A percentile compares a stretch with the other conserved stretches of the same genome.
Evolutionary conservation across 2,329 filamentous ascomycete species (phyloP).

Genomic region (Calonectria hongkongensis): DNA sequence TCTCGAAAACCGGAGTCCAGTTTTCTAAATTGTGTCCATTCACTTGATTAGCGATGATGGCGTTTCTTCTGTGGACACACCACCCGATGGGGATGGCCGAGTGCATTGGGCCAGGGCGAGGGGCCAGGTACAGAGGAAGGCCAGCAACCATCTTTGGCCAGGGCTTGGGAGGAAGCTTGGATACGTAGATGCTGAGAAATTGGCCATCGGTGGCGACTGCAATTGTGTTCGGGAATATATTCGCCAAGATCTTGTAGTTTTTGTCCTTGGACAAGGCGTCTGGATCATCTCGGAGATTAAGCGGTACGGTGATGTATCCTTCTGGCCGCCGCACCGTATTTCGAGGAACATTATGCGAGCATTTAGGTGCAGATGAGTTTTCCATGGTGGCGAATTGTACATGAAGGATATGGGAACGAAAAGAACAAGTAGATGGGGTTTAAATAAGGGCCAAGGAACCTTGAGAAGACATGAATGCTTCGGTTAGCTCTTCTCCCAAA

Average conservation of each 20-base stretch:
- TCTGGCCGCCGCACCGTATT: too few species aligned
- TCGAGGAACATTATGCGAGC: too few species aligned
- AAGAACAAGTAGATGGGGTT: too few species aligned
- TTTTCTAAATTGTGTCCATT: slow-evolving; percentile 5
- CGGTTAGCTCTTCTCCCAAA: too few species aligned
- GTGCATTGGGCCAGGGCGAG: background rate
- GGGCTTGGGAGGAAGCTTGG: slow-evolving; percentile 25
- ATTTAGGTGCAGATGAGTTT: too few species aligned
- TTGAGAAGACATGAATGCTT: too few species aligned
- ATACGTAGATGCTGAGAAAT: slow-evolving; percentile 1
- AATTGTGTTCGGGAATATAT: slow-evolving; percentile 6
- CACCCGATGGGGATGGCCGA: background rate
- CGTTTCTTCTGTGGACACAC: slow-evolving; percentile 12
- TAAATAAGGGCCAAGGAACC: too few species aligned
- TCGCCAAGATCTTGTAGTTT: background rate
- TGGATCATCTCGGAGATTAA: slow-evolving; percentile 7
- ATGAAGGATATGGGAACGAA: too few species aligned
- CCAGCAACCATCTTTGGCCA: slow-evolving; percentile 32
- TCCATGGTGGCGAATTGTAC: too few species aligned
- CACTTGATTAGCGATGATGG: slow-evolving; percentile 12
- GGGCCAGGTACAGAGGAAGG: slow-evolving; percentile 13
- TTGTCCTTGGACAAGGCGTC: background rate
- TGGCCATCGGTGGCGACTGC: background rate
- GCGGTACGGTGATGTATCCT: background rate
- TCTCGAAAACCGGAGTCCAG: slow-evolving; percentile 19